Conservation (phyloP, 2,329 filamentous ascomycete species). For the Furcasterigmium furcatum region DNA sequence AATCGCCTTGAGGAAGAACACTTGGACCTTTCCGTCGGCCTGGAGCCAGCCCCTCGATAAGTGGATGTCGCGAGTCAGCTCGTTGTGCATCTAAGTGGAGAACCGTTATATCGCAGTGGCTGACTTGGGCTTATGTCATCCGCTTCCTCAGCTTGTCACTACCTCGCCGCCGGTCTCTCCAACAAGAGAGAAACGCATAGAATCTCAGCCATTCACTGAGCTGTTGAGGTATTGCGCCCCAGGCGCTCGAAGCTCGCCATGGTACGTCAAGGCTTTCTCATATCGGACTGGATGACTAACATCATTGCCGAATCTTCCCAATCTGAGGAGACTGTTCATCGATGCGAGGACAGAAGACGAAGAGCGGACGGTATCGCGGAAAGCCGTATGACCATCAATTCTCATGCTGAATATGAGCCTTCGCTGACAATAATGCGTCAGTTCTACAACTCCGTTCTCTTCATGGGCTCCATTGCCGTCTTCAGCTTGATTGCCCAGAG, state of each 20-base stretch:
- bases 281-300: constrained; percentile 4
- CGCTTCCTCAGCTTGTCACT: too few species aligned
- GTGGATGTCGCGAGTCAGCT: too few species aligned
- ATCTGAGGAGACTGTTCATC: constrained; percentile 93
- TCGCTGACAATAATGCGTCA: constrained; percentile 30
- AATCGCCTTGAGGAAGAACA: not conserved
- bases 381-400: constrained; percentile 62
- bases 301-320: constrained; percentile 77
- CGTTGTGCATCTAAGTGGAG: too few species aligned
- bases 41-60: too few species aligned
- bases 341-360: constrained; percentile 91
- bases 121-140: too few species aligned
- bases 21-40: constrained; percentile 1
- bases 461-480: constrained; percentile 92
- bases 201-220: too few species aligned
- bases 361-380: constrained; percentile 90
- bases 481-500: constrained; percentile 92
- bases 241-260: too few species aligned
- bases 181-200: too few species aligned
- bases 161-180: too few species aligned
- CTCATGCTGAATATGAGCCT: not conserved
- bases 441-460: constrained; percentile 98
- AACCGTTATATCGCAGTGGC: too few species aligned
- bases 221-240: too few species aligned
- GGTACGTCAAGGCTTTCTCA: too few species aligned